A percentile compares a stretch with the other conserved stretches of the same genome.
These are phyloP conservation scores for Pseudozyma sp. DNA, from an alignment of 1,284 basidiomycete species.

Conservation along the genomic window DNA sequence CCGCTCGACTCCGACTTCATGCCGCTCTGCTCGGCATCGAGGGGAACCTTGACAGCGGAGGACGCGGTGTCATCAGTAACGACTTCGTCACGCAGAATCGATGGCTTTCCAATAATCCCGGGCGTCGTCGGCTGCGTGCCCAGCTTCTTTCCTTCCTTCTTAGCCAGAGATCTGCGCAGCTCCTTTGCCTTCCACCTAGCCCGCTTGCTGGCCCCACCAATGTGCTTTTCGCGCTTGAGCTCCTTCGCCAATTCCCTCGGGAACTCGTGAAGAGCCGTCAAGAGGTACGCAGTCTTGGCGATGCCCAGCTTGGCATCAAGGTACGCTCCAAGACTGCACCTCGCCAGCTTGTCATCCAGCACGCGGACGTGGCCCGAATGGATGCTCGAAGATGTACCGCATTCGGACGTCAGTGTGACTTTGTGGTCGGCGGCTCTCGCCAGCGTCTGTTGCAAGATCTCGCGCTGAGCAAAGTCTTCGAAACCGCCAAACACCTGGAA, in stretches of 20 bases:
- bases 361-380: conserved; percentile 51
- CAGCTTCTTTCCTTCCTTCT: conserved; percentile 35
- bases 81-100: conserved; percentile 15
- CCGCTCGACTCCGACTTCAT: neutral
- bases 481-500: conserved; percentile 52
- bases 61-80: neutral
- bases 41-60: neutral
- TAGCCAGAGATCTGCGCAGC: conserved; percentile 31
- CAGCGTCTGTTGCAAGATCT: conserved; percentile 47
- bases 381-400: conserved; percentile 39
- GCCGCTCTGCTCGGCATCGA: neutral
- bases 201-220: conserved; percentile 38
- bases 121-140: conserved; percentile 39
- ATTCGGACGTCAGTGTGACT: neutral
- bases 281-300: conserved; percentile 38
- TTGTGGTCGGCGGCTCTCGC: neutral
- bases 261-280: conserved; percentile 24
- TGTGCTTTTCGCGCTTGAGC: conserved; percentile 45
- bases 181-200: conserved; percentile 45
- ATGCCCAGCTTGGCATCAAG: conserved; percentile 41
- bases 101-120: conserved; percentile 25
- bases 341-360: conserved; percentile 8
- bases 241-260: conserved; percentile 35
- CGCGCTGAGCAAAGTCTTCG: conserved; percentile 61
- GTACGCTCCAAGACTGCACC: conserved; percentile 19